Evolutionary conservation across 2,329 filamentous ascomycete species (phyloP).

Genomic region (Colletotrichum sp.): DNA sequence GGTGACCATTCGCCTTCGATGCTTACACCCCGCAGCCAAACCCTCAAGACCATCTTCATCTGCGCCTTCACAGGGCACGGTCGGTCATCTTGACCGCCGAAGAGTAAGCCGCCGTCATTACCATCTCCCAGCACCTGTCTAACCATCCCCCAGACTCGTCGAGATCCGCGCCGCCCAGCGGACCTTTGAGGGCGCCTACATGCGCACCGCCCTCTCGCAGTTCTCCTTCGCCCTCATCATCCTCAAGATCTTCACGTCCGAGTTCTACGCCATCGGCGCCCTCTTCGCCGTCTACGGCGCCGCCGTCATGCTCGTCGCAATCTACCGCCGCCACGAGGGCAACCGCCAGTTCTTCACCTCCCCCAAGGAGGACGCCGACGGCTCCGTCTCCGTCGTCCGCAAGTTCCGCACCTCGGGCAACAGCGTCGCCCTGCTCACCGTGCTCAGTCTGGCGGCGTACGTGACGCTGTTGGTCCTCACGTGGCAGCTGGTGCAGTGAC

Average conservation of each 20-base stretch:
- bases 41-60: conserved; percentile 75
- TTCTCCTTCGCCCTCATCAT: conserved; percentile 96
- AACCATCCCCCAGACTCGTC: conserved; percentile 65
- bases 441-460: conserved; percentile 63
- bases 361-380: conserved; percentile 33
- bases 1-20: neutral
- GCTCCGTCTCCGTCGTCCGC: conserved; percentile 43
- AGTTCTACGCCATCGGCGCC: conserved; percentile 97
- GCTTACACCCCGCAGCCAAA: conserved; percentile 51
- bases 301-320: conserved; percentile 80
- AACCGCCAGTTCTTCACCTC: conserved; percentile 90
- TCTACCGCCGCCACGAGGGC: conserved; percentile 88
- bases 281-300: conserved; percentile 92
- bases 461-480: conserved; percentile 61
- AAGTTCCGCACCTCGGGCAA: conserved; percentile 71
- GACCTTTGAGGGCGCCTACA: conserved; percentile 96
- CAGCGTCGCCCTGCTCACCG: conserved; percentile 63
- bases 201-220: conserved; percentile 91
- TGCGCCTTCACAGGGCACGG: conserved; percentile 83
- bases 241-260: conserved; percentile 93
- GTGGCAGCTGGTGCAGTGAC: conserved; percentile 44
- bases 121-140: neutral
- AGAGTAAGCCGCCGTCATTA: conserved; percentile 55
- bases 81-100: conserved; percentile 81
- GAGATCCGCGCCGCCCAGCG: conserved; percentile 94